These are phyloP conservation scores for Metarhizium anisopliae DNA, from an alignment of 2,329 filamentous ascomycete genomes.

Conservation along the genomic window DNA sequence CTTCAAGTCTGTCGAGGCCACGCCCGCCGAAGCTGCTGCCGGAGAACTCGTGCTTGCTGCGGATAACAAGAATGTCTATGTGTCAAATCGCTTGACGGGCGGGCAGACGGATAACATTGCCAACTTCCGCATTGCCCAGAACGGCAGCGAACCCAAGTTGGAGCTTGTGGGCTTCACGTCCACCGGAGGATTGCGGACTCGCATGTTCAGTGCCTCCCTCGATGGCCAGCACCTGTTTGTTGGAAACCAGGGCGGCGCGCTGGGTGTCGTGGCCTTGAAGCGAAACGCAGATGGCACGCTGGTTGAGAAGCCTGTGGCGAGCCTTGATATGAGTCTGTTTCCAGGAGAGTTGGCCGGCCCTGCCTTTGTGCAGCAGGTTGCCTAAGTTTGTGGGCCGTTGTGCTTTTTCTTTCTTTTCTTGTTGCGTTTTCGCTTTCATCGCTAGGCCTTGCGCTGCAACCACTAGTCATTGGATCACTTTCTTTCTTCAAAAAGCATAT, in stretches of 20 bases:
- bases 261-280: constrained; percentile 29
- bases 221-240: constrained; percentile 31
- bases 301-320: constrained; percentile 16
- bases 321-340: constrained; percentile 16
- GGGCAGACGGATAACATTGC: constrained; percentile 36
- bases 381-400: background rate
- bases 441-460: too few species aligned
- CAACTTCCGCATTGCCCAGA: constrained; percentile 29
- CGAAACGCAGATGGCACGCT: constrained; percentile 18
- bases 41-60: constrained; percentile 34
- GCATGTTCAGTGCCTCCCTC: constrained; percentile 35
- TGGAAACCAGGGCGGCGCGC: constrained; percentile 35
- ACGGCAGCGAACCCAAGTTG: constrained; percentile 18
- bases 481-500: too few species aligned
- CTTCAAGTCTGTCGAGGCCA: constrained; percentile 25
- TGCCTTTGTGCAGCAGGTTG: constrained; percentile 23
- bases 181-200: constrained; percentile 29
- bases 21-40: constrained; percentile 29
- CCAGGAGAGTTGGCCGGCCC: constrained; percentile 11
- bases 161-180: constrained; percentile 23
- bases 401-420: too few species aligned
- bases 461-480: too few species aligned
- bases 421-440: too few species aligned
- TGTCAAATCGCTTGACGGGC: constrained; percentile 41
- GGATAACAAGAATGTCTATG: constrained; percentile 36